Percentiles rank a stretch among this genome's conserved stretches.
Evolutionary conservation across 2,329 filamentous ascomycete species (phyloP).

Genomic region (Monosporascus sp.): DNA sequence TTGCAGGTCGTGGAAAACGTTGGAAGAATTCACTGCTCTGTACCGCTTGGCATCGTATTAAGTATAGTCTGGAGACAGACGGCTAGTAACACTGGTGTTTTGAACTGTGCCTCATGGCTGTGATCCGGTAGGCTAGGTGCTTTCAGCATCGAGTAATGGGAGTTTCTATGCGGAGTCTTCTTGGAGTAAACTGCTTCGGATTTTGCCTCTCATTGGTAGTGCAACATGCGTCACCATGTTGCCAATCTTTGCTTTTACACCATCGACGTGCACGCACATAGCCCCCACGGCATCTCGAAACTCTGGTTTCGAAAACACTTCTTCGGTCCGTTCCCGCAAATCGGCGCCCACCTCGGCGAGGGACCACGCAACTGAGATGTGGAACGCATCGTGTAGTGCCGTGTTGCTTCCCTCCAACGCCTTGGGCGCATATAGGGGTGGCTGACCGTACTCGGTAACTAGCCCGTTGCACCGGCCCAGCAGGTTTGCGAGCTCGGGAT

Average conservation of each 20-base stretch:
- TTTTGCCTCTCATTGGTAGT: conserved; percentile 19
- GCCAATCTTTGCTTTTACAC: conserved; percentile 70
- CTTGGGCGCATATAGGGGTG: conserved; percentile 57
- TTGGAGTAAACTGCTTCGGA: neutral
- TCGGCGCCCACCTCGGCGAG: conserved; percentile 48
- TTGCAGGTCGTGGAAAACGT: too few relatives aligned
- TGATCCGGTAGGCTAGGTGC: too few relatives aligned
- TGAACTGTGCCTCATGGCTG: too few relatives aligned
- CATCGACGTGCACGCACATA: conserved; percentile 49
- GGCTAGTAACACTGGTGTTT: too few relatives aligned
- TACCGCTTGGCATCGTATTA: too few relatives aligned
- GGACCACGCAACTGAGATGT: conserved; percentile 87
- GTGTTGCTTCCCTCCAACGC: conserved; percentile 4
- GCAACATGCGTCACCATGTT: conserved; percentile 55
- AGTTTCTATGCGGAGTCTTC: too few relatives aligned
- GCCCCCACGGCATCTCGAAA: conserved; percentile 25
- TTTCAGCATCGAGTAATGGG: too few relatives aligned
- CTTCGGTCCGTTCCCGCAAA: conserved; percentile 31
- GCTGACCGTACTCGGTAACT: conserved; percentile 57
- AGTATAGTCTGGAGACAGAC: too few relatives aligned
- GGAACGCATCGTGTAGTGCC: conserved; percentile 54
- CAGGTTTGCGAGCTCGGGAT: conserved; percentile 55
- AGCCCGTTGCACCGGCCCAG: conserved; percentile 62
- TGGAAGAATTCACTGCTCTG: too few relatives aligned
- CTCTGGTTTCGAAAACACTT: conserved; percentile 18